These are phyloP conservation scores for Acaromyces ingoldii DNA, from an alignment of 1,284 basidiomycete genomes.

Conservation along the genomic window DNA sequence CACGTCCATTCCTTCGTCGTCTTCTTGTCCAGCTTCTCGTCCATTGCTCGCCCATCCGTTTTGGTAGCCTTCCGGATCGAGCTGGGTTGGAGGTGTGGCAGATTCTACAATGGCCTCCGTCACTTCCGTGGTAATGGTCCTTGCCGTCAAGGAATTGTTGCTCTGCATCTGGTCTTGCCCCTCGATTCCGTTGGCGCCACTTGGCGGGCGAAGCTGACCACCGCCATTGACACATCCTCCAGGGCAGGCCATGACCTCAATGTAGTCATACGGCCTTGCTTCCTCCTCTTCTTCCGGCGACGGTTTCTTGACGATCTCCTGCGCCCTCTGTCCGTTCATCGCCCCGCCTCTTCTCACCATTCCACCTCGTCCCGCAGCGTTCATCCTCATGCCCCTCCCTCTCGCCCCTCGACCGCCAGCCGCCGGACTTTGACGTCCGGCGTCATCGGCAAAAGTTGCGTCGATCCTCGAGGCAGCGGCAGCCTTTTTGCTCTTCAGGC, in stretches of 20 bases:
- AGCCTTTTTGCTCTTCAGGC: slow-evolving; percentile 54
- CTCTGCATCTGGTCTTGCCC: slow-evolving; percentile 4
- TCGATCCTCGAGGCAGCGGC: slow-evolving; percentile 16
- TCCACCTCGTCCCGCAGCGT: slow-evolving; percentile 46
- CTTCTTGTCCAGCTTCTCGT: background rate
- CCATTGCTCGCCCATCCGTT: slow-evolving; percentile 8
- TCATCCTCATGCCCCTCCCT: too few relatives aligned
- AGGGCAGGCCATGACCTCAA: slow-evolving; percentile 99
- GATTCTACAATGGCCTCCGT: slow-evolving; percentile 5
- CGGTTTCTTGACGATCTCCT: too few relatives aligned
- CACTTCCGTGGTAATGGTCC: slow-evolving; percentile 1
- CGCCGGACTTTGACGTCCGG: slow-evolving; percentile 6
- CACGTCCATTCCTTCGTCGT: background rate
- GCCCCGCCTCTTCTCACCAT: slow-evolving; percentile 55
- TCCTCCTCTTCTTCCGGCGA: slow-evolving; percentile 35
- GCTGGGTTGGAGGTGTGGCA: background rate
- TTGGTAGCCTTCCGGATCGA: slow-evolving; percentile 16
- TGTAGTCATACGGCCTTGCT: slow-evolving; percentile 77
- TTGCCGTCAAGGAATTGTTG: background rate
- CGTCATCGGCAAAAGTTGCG: slow-evolving; percentile 2
- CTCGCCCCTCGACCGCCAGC: slow-evolving; percentile 7
- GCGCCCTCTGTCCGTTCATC: slow-evolving; percentile 53
- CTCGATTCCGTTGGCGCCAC: slow-evolving; percentile 2
- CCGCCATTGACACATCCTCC: slow-evolving; percentile 96
- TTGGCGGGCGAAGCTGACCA: slow-evolving; percentile 62